Base-by-base conservation (phyloP, 2,329 filamentous ascomycete genomes). In the Cryphonectria radicalis region DNA sequence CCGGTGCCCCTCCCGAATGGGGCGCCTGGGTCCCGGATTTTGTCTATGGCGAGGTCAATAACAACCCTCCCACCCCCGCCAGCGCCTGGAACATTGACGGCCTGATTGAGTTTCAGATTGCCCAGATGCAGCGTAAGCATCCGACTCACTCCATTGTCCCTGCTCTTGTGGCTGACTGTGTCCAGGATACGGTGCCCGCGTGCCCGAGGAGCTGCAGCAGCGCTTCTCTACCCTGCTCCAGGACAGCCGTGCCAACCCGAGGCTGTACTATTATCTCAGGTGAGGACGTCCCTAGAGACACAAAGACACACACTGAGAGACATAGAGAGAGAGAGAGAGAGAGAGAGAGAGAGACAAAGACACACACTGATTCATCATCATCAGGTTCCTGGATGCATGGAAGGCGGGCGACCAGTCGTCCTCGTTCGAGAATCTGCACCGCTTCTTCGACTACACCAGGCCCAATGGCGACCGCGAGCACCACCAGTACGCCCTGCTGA, bases 391-490 rank as follows among this genome's bases (percentile, higher is more conserved):
- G 19, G 95, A 99, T 79, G 90, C 94, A 0, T 98, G 95, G 95
- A 89, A 92, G 79, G 91, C 94, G 4, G 95, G 95, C 5, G 94
- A 98, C 80, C 97, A 95, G 77, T 90, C 93, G 17, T 93, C 93
- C 0, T 92, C 96, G 0, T 96, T 98, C 78, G 95, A 99, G 77
- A 91, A 91, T 75, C 86, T 99, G 28, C 95, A 98, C 80, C 91
- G 94, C 67, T 99, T 98, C 80, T 99, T 98, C 77, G 96, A 99
- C 80, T 98, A 97, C 80, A 96, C 95, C 1, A 94, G 97, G 89
- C 92, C 96, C 77, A 92, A 90, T 75, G 86, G 90, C 72, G 93
- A 97, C 76, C 91, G 93, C 35, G 88, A 92, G 6, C 95, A 95
- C 76, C 98, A 99, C 77, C 96, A 98, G 78, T 97, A 98, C 78